Conservation (phyloP, 495 filamentous ascomycete genomes). For the Trypethelium eluteriae region DNA sequence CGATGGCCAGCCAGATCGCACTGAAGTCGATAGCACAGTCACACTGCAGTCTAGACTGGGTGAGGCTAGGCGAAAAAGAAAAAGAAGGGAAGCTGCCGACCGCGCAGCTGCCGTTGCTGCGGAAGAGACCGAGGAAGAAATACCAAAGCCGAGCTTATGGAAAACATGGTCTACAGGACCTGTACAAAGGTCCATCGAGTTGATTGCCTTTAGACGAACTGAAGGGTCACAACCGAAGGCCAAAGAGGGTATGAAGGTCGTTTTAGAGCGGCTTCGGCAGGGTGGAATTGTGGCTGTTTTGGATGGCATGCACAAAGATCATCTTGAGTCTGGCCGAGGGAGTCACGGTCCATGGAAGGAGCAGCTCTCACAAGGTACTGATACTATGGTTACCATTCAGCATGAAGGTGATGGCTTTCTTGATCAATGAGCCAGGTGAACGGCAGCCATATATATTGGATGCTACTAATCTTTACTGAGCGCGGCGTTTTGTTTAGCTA, state of each 20-base stretch:
- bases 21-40: conserved; percentile 75
- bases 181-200: conserved; percentile 82
- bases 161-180: conserved; percentile 67
- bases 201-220: conserved; percentile 76
- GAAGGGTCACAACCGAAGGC: conserved; percentile 76
- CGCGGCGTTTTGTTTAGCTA: background rate
- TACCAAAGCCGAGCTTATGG: conserved; percentile 54
- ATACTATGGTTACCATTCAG: background rate
- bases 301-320: conserved; percentile 72
- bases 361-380: background rate
- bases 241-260: conserved; percentile 90
- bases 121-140: conserved; percentile 42
- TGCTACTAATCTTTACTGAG: background rate
- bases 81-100: conserved; percentile 35
- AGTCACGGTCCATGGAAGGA: conserved; percentile 6
- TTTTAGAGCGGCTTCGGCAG: conserved; percentile 73
- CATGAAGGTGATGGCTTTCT: conserved; percentile 10
- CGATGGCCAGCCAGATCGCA: conserved; percentile 45
- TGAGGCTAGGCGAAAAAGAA: conserved; percentile 53
- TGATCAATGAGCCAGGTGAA: background rate
- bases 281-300: conserved; percentile 79
- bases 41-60: conserved; percentile 76
- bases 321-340: background rate
- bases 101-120: conserved; percentile 35
- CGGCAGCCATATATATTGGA: background rate